Conservation (phyloP, 768 basidiomycete species). For the Lactarius vividus region DNA sequence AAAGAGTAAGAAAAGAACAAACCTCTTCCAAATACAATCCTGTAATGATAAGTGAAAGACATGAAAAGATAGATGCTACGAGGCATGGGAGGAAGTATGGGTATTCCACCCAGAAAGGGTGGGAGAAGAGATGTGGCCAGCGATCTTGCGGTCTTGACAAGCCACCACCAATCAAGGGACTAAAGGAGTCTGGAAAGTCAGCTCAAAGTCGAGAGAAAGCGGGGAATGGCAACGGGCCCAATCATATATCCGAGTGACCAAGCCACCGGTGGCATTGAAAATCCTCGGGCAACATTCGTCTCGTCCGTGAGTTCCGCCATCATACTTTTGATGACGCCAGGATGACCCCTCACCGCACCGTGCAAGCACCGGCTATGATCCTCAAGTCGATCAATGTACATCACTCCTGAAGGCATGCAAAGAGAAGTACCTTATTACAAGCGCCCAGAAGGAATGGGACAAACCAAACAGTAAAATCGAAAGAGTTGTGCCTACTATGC, state of each 20-base stretch:
- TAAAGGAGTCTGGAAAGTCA: conserved; percentile 12
- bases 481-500: background rate
- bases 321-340: background rate
- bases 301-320: background rate
- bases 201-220: no score
- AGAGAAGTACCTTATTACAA: background rate
- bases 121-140: conserved; percentile 21
- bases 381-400: background rate
- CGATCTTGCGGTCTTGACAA: conserved; percentile 28
- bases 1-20: background rate
- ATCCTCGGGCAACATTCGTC: no score
- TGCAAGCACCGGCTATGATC: background rate
- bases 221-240: no score
- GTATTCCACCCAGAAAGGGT: conserved; percentile 28
- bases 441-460: background rate
- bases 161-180: conserved; percentile 26
- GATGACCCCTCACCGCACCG: background rate
- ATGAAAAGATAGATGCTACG: background rate
- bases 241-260: no score
- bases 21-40: no score
- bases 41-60: background rate
- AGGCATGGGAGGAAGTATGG: conserved; percentile 31
- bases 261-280: no score
- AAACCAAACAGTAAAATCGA: background rate
- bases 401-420: background rate